Base-by-base conservation (phyloP, 495 filamentous ascomycete species). In the Apiosordaria backusii region DNA sequence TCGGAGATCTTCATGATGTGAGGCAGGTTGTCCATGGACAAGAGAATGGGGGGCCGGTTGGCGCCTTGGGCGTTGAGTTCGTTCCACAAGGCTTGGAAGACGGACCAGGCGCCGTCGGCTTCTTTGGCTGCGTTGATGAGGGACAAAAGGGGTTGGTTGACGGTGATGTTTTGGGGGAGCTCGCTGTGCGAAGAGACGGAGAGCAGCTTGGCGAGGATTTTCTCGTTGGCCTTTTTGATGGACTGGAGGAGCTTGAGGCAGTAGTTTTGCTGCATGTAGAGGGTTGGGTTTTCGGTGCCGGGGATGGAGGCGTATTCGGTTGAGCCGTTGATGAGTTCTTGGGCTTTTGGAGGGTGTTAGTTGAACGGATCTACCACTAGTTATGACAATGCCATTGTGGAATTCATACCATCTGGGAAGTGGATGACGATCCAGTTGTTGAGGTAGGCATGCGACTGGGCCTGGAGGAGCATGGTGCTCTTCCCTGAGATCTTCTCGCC, bases 351-450 rank as follows among this genome's bases (percentile, higher is more conserved):
- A 57, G 63, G 13, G 13, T 16, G 57, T 75, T 40, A 71, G 55
- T 54, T 1, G 52, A 50, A 16, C n/a, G 19, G n/a, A n/a, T n/a
- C n/a, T n/a, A n/a, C n/a, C n/a, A n/a, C n/a, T n/a, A n/a, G 21
- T 22, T 6, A 22, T 0, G 22, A 15, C 1, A 27, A 16, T 2
- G n/a, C n/a, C n/a, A n/a, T n/a, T n/a, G 21, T 0, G 10, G 1
- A 6, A 18, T 21, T 15, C 59, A 29, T 61, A 96, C 94, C 90
- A 74, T 99, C 93, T n/a, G 95, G 93, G 61, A 97, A 84, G 68
- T 90, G 88, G 61, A 99, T 82, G 13, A 98, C 94, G 35, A 96
- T 83, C 92, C 92, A 97, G 19, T 89, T 83, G 74, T 90, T 92
- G 69, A 92, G 72, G 69, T 93, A 88, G 1, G 87, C 95, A 81